Conservation (phyloP, 2,329 filamentous ascomycete genomes). For the Aspergillus sp. region DNA sequence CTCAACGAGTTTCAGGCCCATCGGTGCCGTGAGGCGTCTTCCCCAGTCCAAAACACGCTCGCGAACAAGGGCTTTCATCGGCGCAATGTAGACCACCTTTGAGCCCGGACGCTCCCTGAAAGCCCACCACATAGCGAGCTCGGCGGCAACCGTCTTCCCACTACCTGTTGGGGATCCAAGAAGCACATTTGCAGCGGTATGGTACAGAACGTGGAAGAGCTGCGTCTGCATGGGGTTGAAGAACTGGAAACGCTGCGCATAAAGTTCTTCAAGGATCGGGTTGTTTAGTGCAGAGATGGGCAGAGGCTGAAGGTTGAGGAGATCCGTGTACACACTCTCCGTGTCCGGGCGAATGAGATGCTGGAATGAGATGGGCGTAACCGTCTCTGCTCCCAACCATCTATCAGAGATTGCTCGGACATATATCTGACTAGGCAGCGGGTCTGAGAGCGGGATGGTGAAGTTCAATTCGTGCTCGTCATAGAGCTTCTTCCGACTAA, state of each 20-base stretch:
- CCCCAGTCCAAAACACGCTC: slow-evolving; percentile 97
- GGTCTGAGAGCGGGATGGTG: slow-evolving; percentile 92
- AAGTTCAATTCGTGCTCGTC: slow-evolving; percentile 99
- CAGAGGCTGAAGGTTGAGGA: slow-evolving; percentile 88
- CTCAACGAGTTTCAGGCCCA: slow-evolving; percentile 90
- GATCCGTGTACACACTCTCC: slow-evolving; percentile 93
- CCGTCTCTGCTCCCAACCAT: slow-evolving; percentile 95
- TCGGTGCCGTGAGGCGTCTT: slow-evolving; percentile 74
- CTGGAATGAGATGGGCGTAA: slow-evolving; percentile 94
- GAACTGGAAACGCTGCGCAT: slow-evolving; percentile 85
- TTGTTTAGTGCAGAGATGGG: slow-evolving; percentile 88
- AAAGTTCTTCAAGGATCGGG: slow-evolving; percentile 82
- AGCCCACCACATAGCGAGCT: slow-evolving; percentile 99
- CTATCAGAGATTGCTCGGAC: slow-evolving; percentile 92
- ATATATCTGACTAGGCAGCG: slow-evolving; percentile 93
- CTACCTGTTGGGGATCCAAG: slow-evolving; percentile 95
- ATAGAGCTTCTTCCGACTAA: slow-evolving; percentile 85
- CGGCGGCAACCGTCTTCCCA: slow-evolving; percentile 95
- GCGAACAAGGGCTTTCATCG: slow-evolving; percentile 97
- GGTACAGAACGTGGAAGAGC: slow-evolving; percentile 94
- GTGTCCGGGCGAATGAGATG: slow-evolving; percentile 97
- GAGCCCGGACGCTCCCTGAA: slow-evolving; percentile 92
- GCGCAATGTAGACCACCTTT: slow-evolving; percentile 98
- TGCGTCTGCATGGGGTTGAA: slow-evolving; percentile 99
- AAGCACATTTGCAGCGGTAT: slow-evolving; percentile 88